Evolutionary conservation across 2,329 filamentous ascomycete genomes (phyloP), one percentile per base, ranked within the genome.

Genomic region (Pyrenophora seminiperda): DNA sequence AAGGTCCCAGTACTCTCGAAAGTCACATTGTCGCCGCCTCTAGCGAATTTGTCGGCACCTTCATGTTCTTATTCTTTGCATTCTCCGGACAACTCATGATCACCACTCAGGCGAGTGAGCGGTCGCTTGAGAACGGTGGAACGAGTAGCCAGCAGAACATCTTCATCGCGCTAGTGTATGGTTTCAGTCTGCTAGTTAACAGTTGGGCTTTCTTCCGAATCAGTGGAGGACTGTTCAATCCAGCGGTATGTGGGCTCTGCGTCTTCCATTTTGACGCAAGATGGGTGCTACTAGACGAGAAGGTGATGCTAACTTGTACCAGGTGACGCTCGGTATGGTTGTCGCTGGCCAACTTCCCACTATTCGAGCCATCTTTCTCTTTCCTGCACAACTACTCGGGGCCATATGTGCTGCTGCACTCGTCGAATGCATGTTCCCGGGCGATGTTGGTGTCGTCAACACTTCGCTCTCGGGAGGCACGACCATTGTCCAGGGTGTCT

Each of bases 141-240:
- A 33, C 49, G 11, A 66, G 62, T 33, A 55, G 53, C n/a, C 53
- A 58, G 45, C 51, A 55, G 32, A 56, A 63, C 14, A 58, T 70
- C 10, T 67, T 66, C 22, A 63, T 63, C n/a, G 58, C 64, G 7
- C 44, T 71, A n/a, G 43, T 61, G 4, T 71, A 70, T 43, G 64
- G 63, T 2, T 62, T 72, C 13, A 62, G 58, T 33, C 49, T 70
- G 15, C 37, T 69, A 31, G 67, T 71, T 0, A 69, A 67, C 47
- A 66, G 60, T 0, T 72, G 67, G 68, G 59, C 65, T 0, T 71
- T 72, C 27, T 71, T 62, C 31, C 50, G 66, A 4, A 70, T 68
- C n/a, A 63, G 57, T 30, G 63, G 66, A 1, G 53, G 54, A 2
- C 31, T 63, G 27, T 54, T 62, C 24, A 60, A 57, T 38, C 49